Evolutionary conservation across 164 flowering plant species (phyloP).

Genomic region (Platanus orientalis): DNA sequence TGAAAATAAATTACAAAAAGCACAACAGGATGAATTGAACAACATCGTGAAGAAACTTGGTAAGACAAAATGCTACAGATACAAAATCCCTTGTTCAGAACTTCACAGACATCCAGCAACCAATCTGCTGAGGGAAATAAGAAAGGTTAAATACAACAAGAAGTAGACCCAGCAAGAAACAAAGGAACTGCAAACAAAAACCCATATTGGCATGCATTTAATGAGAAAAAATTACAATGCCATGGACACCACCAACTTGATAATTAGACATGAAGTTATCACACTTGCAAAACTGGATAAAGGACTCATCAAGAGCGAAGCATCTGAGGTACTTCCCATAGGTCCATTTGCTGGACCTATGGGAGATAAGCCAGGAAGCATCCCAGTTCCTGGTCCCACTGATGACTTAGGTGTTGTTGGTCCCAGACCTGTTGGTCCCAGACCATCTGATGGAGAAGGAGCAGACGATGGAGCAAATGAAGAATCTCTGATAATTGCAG

Average conservation of each 20-base stretch:
- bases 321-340: conserved; percentile 43
- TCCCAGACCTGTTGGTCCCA: too few species aligned
- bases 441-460: conserved; percentile 45
- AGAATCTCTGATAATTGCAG: conserved; percentile 32
- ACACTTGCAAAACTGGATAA: conserved; percentile 19
- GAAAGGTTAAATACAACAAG: conserved; percentile 20
- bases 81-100: not conserved
- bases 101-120: conserved; percentile 4
- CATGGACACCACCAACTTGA: conserved; percentile 23
- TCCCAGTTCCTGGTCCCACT: conserved; percentile 36
- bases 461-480: conserved; percentile 67
- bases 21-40: conserved; percentile 3
- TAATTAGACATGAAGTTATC: conserved; percentile 22
- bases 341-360: conserved; percentile 60
- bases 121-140: not conserved
- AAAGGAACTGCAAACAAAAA: conserved; percentile 13
- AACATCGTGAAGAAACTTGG: not conserved
- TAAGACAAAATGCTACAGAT: not conserved
- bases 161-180: conserved; percentile 7
- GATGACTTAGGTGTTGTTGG: conserved; percentile 35
- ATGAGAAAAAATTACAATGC: conserved; percentile 19
- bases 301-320: conserved; percentile 35
- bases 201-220: conserved; percentile 10
- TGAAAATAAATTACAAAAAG: conserved; percentile 14
- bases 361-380: conserved; percentile 19